Percentiles rank a stretch among this genome's conserved stretches.
Evolutionary conservation across 2,329 filamentous ascomycete species (phyloP).

Genomic region (Ophiostoma fasciatum): DNA sequence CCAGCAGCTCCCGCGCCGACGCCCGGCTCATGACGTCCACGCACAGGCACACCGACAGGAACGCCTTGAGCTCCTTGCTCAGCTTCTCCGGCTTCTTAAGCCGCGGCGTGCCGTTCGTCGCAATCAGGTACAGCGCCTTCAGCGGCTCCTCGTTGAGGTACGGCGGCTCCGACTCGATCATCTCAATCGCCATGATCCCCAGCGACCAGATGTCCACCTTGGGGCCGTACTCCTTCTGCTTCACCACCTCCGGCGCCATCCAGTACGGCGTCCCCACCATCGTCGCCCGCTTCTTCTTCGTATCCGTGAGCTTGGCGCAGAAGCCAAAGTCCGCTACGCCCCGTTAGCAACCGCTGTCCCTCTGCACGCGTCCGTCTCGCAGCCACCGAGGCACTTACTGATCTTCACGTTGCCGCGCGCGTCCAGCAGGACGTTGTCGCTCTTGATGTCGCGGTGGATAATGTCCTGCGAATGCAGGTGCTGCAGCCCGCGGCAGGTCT

Average conservation of each 20-base stretch:
- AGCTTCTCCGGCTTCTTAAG: constrained; percentile 98
- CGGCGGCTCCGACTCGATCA: constrained; percentile 97
- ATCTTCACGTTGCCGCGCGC: constrained; percentile 95
- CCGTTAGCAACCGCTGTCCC: not conserved
- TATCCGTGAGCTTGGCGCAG: constrained; percentile 94
- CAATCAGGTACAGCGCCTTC: constrained; percentile 93
- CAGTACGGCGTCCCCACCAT: constrained; percentile 99
- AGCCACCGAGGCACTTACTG: constrained; percentile 43
- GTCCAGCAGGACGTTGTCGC: constrained; percentile 92
- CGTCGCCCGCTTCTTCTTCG: constrained; percentile 91
- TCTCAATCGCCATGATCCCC: constrained; percentile 99
- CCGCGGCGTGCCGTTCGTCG: constrained; percentile 89
- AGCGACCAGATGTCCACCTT: constrained; percentile 99
- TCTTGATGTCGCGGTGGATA: constrained; percentile 98
- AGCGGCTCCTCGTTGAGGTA: constrained; percentile 97
- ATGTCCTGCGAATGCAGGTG: constrained; percentile 94
- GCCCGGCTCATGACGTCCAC: constrained; percentile 93
- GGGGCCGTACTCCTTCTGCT: constrained; percentile 96
- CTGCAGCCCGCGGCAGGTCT: constrained; percentile 92
- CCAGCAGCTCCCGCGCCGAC: constrained; percentile 75
- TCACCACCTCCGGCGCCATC: constrained; percentile 99
- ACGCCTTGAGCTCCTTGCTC: constrained; percentile 94
- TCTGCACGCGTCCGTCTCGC: not conserved
- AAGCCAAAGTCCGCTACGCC: constrained; percentile 86
- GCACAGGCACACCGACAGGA: constrained; percentile 89